A percentile compares a stretch with the other conserved stretches of the same genome.
These are phyloP conservation scores for Neonectria ditissima DNA, from an alignment of 2,329 filamentous ascomycete genomes.

Conservation along the genomic window DNA sequence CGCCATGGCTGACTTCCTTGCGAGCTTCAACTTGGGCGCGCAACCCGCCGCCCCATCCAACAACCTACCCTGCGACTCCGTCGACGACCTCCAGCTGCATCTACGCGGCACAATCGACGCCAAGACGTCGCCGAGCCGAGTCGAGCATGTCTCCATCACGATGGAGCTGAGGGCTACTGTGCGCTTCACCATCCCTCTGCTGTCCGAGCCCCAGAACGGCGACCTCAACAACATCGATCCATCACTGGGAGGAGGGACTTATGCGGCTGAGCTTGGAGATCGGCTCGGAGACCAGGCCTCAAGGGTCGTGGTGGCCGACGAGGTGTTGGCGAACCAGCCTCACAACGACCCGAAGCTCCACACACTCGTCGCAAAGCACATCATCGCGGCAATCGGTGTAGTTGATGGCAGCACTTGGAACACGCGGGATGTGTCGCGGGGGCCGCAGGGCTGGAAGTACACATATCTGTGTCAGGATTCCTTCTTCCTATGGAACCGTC, in stretches of 20 bases:
- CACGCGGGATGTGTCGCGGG: slow-evolving; percentile 57
- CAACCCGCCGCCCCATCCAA: slow-evolving; percentile 37
- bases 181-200: slow-evolving; percentile 56
- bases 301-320: slow-evolving; percentile 57
- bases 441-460: slow-evolving; percentile 64
- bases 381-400: slow-evolving; percentile 57
- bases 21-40: slow-evolving; percentile 50
- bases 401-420: slow-evolving; percentile 64
- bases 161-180: slow-evolving; percentile 60
- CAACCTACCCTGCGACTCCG: slow-evolving; percentile 46
- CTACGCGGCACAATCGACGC: slow-evolving; percentile 55
- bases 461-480: slow-evolving; percentile 67
- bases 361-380: slow-evolving; percentile 61
- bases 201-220: slow-evolving; percentile 53
- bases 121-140: slow-evolving; percentile 61
- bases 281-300: slow-evolving; percentile 40
- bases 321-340: slow-evolving; percentile 62
- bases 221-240: slow-evolving; percentile 51
- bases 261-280: slow-evolving; percentile 28
- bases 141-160: slow-evolving; percentile 61
- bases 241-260: slow-evolving; percentile 46
- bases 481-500: slow-evolving; percentile 61
- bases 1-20: slow-evolving; percentile 54
- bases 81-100: slow-evolving; percentile 61
- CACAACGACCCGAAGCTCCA: slow-evolving; percentile 62